Evolutionary conservation across 129 eudicot species (phyloP), one percentile per base, ranked within the genome.

Genomic region (Deinandra increscens): DNA sequence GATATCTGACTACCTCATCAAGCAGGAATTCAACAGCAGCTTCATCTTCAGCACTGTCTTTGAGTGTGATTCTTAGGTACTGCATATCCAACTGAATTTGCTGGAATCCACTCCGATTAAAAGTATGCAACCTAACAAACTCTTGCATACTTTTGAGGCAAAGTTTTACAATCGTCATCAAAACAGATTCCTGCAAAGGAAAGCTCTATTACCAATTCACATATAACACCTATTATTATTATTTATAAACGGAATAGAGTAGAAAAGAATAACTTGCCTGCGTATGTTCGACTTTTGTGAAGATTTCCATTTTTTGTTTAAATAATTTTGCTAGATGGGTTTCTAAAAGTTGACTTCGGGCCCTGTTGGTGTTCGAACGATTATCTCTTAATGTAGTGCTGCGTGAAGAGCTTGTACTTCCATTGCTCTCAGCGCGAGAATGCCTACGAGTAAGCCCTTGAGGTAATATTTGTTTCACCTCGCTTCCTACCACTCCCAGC

Each of bases 41-140:
- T 84, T 94, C 99, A 78, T 94, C 97, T 75, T 89, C 99, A 41
- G 85, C 77, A 22, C 73, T 74, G 69, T 90, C 96, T 82, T 85
- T 94, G 15, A 90, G 59, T 26, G 90, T 69, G 54, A 74, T 69
- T 85, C 86, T 90, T 70, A 94, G 81, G 82, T 84, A 94, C 74
- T 94, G 96, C 75, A 85, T 81, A 74, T 94, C 99, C 84, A 90
- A 66, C 81, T 94, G 99, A 78, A 94, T 87, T 68, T 94, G 99
- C 70, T 94, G 99, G 70, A 89, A 94, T 66, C 99, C 99, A 81
- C 99, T 87, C 7, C 97, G 85, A 69, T 94, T 94, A 64, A 85
- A 90, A n/a, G 93, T 94, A 51, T 94, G 94, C 68, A 90, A 81
- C 53, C 99, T 66, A 70, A 82, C 96, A 70, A 83, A 82, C 78